A percentile compares a stretch with the other conserved stretches of the same genome.
These are phyloP conservation scores for Zymoseptoria passerinii DNA, from an alignment of 2,329 filamentous ascomycete species.

Conservation along the genomic window DNA sequence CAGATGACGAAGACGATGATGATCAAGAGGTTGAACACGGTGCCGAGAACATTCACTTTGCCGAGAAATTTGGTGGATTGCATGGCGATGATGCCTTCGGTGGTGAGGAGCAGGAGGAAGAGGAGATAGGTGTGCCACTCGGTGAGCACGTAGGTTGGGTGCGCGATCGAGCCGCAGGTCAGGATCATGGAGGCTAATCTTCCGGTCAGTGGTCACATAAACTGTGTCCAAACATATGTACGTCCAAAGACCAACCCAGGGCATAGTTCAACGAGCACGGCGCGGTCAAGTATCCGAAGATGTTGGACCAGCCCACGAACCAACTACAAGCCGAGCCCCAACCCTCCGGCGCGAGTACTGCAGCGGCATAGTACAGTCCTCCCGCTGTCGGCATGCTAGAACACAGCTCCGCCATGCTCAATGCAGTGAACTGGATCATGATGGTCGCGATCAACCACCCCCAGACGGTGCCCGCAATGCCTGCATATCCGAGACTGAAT, in stretches of 20 bases:
- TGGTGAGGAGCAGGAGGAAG: conserved; percentile 25
- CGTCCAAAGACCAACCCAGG: conserved; percentile 16
- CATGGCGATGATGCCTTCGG: conserved; percentile 30
- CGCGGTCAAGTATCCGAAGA: conserved; percentile 25
- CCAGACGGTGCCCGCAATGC: conserved; percentile 21
- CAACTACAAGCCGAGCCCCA: conserved; percentile 19
- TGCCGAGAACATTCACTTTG: conserved; percentile 24
- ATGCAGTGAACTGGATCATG: conserved; percentile 28
- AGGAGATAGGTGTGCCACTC: conserved; percentile 31
- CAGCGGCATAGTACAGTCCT: conserved; percentile 28
- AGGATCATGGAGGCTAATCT: conserved; percentile 37
- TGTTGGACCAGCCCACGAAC: conserved; percentile 29
- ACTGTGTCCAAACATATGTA: background rate
- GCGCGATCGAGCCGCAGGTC: conserved; percentile 27
- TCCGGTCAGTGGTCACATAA: conserved; percentile 17
- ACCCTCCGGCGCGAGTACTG: conserved; percentile 30
- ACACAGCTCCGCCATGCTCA: conserved; percentile 32
- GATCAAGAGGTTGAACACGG: conserved; percentile 26
- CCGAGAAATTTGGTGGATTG: conserved; percentile 29
- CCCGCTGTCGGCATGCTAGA: conserved; percentile 35
- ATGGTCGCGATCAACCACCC: conserved; percentile 29
- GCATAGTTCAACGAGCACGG: conserved; percentile 30
- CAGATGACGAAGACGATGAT: conserved; percentile 30
- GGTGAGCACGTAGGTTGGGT: conserved; percentile 27
- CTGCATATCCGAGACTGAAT: conserved; percentile 29